Evolutionary conservation across 139 green algal genomes (phyloP).

Genomic region (Pleodorina starrii): DNA sequence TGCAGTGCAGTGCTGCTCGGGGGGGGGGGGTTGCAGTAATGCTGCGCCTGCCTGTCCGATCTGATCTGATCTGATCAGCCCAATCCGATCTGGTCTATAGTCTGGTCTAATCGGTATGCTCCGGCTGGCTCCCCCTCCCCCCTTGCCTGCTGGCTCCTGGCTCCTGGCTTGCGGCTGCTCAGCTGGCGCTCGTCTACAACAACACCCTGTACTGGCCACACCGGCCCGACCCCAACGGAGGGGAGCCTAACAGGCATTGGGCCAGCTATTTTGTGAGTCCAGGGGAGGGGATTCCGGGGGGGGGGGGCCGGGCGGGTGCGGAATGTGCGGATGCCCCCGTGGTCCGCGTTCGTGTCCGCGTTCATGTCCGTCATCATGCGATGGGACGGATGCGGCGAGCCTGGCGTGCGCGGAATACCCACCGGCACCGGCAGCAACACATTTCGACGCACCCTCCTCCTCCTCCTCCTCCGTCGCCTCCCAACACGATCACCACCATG

Average conservation of each 20-base stretch:
- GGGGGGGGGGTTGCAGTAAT: not conserved
- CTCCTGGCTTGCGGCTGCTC: too few relatives aligned
- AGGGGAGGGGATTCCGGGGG: too few relatives aligned
- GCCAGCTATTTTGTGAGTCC: not conserved
- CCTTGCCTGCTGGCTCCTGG: too few relatives aligned
- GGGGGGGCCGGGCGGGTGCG: not conserved
- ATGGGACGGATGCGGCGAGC: not conserved
- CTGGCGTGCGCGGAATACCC: too few relatives aligned
- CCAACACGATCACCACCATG: too few relatives aligned
- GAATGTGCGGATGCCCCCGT: not conserved
- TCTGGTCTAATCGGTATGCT: too few relatives aligned
- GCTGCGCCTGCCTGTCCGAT: not conserved
- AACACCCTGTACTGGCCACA: not conserved
- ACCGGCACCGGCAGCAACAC: too few relatives aligned
- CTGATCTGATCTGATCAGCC: not conserved
- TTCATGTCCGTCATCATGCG: not conserved
- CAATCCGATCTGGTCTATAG: too few relatives aligned
- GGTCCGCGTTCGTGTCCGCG: too few relatives aligned
- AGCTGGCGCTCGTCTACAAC: slow-evolving; percentile 28
- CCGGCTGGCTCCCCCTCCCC: not conserved
- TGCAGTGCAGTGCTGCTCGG: not conserved
- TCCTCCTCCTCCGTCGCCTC: too few relatives aligned
- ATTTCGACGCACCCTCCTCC: too few relatives aligned
- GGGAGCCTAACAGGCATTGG: not conserved
- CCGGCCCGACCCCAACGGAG: not conserved